These are phyloP conservation scores for Amaranthus hypochondriacus DNA, from an alignment of 148 eudicot genomes.

Conservation along the genomic window DNA sequence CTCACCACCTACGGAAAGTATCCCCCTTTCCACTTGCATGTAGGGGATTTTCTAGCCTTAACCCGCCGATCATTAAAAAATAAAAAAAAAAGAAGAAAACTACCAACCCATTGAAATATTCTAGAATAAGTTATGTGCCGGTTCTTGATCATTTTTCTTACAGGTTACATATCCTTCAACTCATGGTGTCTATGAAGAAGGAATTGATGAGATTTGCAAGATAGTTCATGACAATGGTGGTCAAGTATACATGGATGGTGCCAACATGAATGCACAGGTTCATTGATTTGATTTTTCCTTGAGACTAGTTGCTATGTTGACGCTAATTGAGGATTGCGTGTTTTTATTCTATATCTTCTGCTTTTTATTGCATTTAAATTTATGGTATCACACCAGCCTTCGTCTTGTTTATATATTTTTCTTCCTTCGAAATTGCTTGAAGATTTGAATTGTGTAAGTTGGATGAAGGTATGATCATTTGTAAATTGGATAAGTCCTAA, in stretches of 20 bases:
- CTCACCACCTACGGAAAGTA: too few relatives aligned
- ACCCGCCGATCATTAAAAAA: not conserved
- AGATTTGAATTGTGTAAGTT: too few relatives aligned
- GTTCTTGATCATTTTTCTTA: constrained; percentile 10
- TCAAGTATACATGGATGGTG: constrained; percentile 99
- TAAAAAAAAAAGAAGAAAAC: too few relatives aligned
- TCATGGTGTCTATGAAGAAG: constrained; percentile 99
- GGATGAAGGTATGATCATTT: too few relatives aligned
- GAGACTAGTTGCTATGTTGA: not conserved
- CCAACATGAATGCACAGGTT: constrained; percentile 99
- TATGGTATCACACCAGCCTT: too few relatives aligned
- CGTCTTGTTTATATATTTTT: too few relatives aligned
- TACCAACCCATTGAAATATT: not conserved
- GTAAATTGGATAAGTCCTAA: too few relatives aligned
- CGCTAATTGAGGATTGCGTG: not conserved
- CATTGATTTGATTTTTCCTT: constrained; percentile 12
- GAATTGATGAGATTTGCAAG: constrained; percentile 94
- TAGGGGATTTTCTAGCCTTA: too few relatives aligned
- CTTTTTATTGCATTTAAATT: not conserved
- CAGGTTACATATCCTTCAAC: constrained; percentile 99
- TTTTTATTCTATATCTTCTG: not conserved
- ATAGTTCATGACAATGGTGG: constrained; percentile 99
- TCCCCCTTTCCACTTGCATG: too few relatives aligned
- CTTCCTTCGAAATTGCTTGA: too few relatives aligned
- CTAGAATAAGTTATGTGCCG: not conserved